Base-by-base conservation (phyloP, 306 rosid genomes). In the Trifolium pratense region DNA sequence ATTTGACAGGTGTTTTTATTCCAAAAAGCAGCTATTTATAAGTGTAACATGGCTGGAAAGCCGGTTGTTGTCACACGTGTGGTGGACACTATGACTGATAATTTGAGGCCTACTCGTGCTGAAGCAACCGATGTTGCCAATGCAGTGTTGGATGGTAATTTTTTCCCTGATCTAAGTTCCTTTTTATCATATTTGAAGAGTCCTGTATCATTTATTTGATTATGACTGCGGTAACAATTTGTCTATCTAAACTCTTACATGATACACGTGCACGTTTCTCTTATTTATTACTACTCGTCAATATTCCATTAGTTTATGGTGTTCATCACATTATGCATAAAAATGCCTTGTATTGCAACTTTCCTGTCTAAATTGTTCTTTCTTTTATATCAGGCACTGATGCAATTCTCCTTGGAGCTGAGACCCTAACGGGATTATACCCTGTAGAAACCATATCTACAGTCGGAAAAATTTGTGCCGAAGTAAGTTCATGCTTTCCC, bases 101-200 rank as follows among this genome's bases (percentile, higher is more conserved):
- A 93, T 82, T 84, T 93, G 71, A 85, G 98, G 51, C 98, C 98
- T 80, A 93, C 98, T 74, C 98, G 98, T 78, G 98, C 98, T 49
- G 98, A 93, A 84, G 98, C 98, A 75, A 93, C 98, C 9, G 98
- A 93, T 84, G 97, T 93, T 82, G 98, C 98, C 74, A 93, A 93
- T 88, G 98, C 98, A 36, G 98, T 93, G 34, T 81, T 93, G 84
- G 98, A 93, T 80, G 98, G 98, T 93, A 78, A 31, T 64, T 64
- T 15, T 26, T 52, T 60, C 32, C 42, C 52, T 40, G 3, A 36
- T 29, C 16, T 36, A 18, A 40, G 36, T 23, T 66, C 37, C 32
- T 48, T 59, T 57, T 71, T 56, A n/a, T 65, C 17, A 75, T 58
- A 46, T 77, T 66, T 72, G n/a, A 40, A 42, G 48, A 75, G 36